Evolutionary conservation across 2,329 filamentous ascomycete genomes (phyloP).

Genomic region (Calonectria crousiana): DNA sequence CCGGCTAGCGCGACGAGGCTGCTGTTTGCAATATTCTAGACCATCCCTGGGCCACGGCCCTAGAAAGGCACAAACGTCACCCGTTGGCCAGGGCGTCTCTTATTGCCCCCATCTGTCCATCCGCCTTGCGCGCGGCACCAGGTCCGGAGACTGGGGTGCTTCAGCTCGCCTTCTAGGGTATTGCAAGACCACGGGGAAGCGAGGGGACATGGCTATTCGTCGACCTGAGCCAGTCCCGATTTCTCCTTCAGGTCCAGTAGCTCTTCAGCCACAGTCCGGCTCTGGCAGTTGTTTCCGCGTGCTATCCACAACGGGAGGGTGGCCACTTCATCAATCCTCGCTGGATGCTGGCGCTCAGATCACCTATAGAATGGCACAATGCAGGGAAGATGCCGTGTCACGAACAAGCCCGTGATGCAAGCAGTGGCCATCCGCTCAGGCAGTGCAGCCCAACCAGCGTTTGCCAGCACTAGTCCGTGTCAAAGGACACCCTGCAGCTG

Average conservation of each 20-base stretch:
- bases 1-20: background rate
- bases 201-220: background rate
- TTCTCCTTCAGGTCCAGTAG: background rate
- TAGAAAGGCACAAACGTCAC: background rate
- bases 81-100: background rate
- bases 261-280: background rate
- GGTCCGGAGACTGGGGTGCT: background rate
- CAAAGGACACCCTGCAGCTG: background rate
- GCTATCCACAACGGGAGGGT: background rate
- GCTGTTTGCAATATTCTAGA: background rate
- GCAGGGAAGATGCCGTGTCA: background rate
- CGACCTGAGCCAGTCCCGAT: background rate
- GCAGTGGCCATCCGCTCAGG: slow-evolving; percentile 2
- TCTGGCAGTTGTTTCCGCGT: background rate
- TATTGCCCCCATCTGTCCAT: too few relatives aligned
- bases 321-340: background rate
- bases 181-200: background rate
- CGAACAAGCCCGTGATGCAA: background rate
- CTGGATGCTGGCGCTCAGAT: background rate
- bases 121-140: background rate
- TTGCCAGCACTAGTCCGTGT: background rate
- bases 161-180: background rate
- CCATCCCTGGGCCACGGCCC: background rate
- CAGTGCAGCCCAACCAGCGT: background rate
- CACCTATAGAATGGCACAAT: background rate